phyloP scores from a whole-genome alignment of 2,329 filamentous ascomycete genomes.

The Thyridium curvatum region DNA sequence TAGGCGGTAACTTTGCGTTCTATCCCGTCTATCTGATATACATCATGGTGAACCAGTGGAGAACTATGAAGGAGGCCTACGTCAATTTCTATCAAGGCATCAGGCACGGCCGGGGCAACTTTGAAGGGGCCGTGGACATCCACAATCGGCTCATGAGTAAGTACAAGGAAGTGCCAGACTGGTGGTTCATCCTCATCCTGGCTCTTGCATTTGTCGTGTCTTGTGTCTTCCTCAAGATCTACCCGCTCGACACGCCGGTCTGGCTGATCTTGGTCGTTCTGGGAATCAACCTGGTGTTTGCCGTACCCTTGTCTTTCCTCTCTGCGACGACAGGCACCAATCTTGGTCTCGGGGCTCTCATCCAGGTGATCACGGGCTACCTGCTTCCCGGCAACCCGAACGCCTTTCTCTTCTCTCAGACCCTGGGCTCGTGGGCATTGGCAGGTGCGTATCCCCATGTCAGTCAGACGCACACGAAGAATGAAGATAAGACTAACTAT shows the following conservation, averaged over 20 bases:
- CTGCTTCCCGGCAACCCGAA: conserved; percentile 19
- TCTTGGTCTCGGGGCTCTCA: conserved; percentile 30
- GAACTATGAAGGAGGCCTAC: conserved; percentile 27
- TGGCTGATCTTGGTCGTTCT: conserved; percentile 25
- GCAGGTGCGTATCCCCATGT: too few relatives aligned
- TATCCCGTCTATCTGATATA: conserved; percentile 37
- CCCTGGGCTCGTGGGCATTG: conserved; percentile 31
- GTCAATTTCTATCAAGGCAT: conserved; percentile 31
- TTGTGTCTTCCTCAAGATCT: conserved; percentile 24
- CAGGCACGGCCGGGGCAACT: conserved; percentile 29
- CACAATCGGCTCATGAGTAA: conserved; percentile 34
- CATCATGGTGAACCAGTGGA: conserved; percentile 34
- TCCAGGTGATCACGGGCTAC: conserved; percentile 35
- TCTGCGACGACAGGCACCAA: conserved; percentile 38
- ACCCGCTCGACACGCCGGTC: conserved; percentile 20
- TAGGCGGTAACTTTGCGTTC: conserved; percentile 35
- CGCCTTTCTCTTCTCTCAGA: conserved; percentile 31
- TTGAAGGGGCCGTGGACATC: conserved; percentile 33
- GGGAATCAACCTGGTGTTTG: conserved; percentile 31
- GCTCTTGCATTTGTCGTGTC: conserved; percentile 17
- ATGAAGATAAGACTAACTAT: too few relatives aligned
- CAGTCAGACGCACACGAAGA: too few relatives aligned
- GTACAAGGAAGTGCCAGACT: conserved; percentile 41
- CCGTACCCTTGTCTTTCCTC: conserved; percentile 34
- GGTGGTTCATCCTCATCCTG: conserved; percentile 39